Base-by-base conservation (phyloP, 768 basidiomycete species). In the Naganishia randhawae region DNA sequence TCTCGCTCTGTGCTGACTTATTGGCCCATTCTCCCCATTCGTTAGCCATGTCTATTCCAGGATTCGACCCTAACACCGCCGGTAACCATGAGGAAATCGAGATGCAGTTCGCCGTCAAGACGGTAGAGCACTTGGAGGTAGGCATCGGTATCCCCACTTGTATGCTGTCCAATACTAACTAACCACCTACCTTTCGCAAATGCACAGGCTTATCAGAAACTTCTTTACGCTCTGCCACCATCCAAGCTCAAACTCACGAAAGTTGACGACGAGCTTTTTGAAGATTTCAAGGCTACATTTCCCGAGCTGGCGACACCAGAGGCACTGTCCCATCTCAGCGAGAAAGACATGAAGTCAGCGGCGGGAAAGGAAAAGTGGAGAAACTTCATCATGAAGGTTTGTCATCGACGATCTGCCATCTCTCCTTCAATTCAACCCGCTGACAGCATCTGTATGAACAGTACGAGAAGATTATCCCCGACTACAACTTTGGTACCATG, bases 51-150 rank as follows among this genome's bases (percentile, higher is more conserved):
- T 68, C 72, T 50, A 31, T 64, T 65, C 39, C 67, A 66, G 37
- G 74, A 76, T 95, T 97, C 76, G 91, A 96, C 81, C 87, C 94
- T 42, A 85, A 92, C 73, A 89, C 86, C 69, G 91, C 92, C n/a
- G 90, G 93, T 81, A 97, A 97, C 83, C 84, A 88, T 74, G 82
- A 86, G 71, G 92, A 97, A 86, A 95, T 99, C 70, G 95, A 97
- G 83, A 94, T 93, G 85, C 93, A 96, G 89, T 92, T 93, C 77
- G 91, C 91, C 29, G 95, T 99, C 66, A 91, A 89, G 79, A 91
- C 92, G 14, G 93, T 98, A 62, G 94, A 99, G 78, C 92, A 98
- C 72, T 91, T 94, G 51, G 91, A 95, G 84, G 92, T 91, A 62
- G 55, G 35, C 7, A 39, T 6, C n/a, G 51, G 63, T 9, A 3